A percentile compares a stretch with the other conserved stretches of the same genome.
Evolutionary conservation across 805 yeast species (phyloP).

Genomic region (Kodamaea laetipori): DNA sequence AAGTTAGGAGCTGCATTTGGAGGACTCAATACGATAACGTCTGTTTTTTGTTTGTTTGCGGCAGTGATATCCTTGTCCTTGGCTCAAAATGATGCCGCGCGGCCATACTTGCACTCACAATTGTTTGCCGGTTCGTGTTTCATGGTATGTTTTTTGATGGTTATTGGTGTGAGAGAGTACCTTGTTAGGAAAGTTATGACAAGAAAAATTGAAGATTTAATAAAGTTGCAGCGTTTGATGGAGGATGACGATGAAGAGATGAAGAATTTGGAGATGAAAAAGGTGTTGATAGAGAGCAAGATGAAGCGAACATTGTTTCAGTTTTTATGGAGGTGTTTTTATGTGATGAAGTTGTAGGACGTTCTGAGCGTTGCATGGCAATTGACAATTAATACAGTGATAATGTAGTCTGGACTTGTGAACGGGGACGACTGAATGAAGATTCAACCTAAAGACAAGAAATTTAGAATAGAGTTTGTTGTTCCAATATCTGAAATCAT

Average conservation of each 20-base stretch:
- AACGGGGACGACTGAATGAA: too few species aligned
- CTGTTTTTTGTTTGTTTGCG: conserved; percentile 41
- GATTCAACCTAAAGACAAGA: too few species aligned
- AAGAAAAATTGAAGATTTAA: background rate
- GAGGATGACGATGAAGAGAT: background rate
- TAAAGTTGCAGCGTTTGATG: background rate
- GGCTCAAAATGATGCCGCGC: background rate
- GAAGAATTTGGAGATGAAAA: background rate
- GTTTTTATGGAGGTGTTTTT: conserved; percentile 6
- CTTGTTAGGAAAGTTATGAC: conserved; percentile 37
- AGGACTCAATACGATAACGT: conserved; percentile 33
- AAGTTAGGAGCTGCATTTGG: conserved; percentile 43
- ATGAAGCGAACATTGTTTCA: background rate
- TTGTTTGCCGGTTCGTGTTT: conserved; percentile 57
- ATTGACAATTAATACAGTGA: too few species aligned
- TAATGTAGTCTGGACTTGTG: too few species aligned
- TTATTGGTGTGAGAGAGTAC: conserved; percentile 54
- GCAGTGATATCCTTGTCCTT: conserved; percentile 59
- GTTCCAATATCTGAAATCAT: too few species aligned
- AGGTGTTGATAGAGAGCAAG: background rate
- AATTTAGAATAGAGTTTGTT: too few species aligned
- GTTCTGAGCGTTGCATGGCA: too few species aligned
- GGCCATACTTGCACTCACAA: conserved; percentile 61
- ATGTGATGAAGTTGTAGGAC: background rate
- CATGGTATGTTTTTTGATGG: conserved; percentile 40